These are phyloP conservation scores for Pseudogymnoascus sp. DNA, from an alignment of 2,329 filamentous ascomycete species.

Conservation along the genomic window DNA sequence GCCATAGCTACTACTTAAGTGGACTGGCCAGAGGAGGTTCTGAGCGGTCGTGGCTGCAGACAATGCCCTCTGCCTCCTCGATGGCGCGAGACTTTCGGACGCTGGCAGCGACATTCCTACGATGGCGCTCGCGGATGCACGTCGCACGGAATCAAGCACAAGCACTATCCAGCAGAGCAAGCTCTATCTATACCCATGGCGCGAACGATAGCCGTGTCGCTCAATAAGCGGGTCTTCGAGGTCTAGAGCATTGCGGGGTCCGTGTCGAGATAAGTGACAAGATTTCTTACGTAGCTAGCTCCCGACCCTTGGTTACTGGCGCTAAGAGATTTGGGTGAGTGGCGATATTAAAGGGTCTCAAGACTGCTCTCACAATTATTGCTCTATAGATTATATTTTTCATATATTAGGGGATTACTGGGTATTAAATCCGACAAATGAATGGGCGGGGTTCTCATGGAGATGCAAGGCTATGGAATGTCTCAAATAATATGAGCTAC, in stretches of 20 bases:
- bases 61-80: background rate
- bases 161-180: background rate
- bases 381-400: background rate
- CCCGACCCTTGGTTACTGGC: background rate
- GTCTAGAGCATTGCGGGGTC: constrained; percentile 1
- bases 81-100: constrained; percentile 1
- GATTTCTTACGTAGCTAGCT: constrained; percentile 8
- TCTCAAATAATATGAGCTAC: background rate
- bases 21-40: background rate
- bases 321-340: background rate
- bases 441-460: background rate
- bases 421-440: background rate
- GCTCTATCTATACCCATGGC: constrained; percentile 7
- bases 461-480: background rate
- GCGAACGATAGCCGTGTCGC: background rate
- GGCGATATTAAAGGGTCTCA: background rate
- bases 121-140: constrained; percentile 4
- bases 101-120: constrained; percentile 10
- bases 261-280: constrained; percentile 2
- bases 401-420: background rate
- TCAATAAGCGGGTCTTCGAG: background rate
- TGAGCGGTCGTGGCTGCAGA: background rate
- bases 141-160: background rate
- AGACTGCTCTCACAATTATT: background rate
- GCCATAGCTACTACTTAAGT: background rate